Base-by-base conservation (phyloP, 306 rosid genomes). In the Bauhinia variegata region DNA sequence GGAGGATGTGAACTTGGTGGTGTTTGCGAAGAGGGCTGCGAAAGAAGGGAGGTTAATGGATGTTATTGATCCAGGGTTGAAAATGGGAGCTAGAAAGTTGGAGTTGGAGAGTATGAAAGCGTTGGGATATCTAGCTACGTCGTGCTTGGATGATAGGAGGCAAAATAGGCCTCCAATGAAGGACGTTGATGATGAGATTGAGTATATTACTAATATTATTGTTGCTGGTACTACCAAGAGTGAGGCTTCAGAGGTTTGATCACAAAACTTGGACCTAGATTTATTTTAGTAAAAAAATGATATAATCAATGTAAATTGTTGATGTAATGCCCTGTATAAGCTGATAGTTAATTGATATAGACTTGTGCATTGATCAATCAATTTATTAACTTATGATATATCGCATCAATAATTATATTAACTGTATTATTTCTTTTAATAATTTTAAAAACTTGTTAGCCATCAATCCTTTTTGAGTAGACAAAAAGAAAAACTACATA, bases 1-100 rank as follows among this genome's bases (percentile, higher is more conserved):
- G 56, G 85, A 82, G 15, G 85, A 79, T 60, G 87, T 85, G 75
- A 82, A 82, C 50, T 68, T 82, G 78, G 87, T 51, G 51, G 85
- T 85, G 28, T 16, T 69, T 8, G 48, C 71, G 1, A 79, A 82
- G 48, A 85, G 70, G 73, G 74, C 43, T 8, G 7, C 77, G 66
- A 82, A 31, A 67, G 83, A 71, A 55, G 83, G 62, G 61, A 77
- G 57, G 65, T 50, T 85, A 3, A 82, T 77, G 77, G 83, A 82
- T 37, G 79, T 8, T 1, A 47, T 79, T 14, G 87, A 77, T 38
- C 90, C 82, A 6, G 44, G 28, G 71, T 62, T 82, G 33, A 74
- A 60, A 31, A 61, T 34, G 3, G 80, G 77, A 14, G 78, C 75
- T 47, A 58, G 66, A 16, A 71, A 68, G 38, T 11, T 71, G 47